Percentiles rank a stretch among this genome's conserved stretches.
Evolutionary conservation across 176 grass and related monocot species (phyloP).

Genomic region (Rhynchospora pubera): DNA sequence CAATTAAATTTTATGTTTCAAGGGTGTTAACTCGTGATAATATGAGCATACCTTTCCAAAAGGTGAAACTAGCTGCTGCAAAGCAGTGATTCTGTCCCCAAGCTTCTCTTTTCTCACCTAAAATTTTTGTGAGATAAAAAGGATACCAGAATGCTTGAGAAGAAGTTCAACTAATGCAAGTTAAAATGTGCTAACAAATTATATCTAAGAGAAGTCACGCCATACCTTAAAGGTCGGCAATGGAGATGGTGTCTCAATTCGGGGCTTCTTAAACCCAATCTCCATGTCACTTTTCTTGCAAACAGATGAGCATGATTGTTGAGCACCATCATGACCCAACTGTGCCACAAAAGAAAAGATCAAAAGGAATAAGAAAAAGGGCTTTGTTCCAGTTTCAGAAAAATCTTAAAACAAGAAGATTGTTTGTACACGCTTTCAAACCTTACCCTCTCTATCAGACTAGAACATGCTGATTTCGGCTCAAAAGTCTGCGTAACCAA

Average conservation of each 20-base stretch:
- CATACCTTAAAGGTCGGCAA: slow-evolving; percentile 84
- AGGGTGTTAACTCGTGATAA: not conserved
- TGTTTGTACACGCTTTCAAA: not conserved
- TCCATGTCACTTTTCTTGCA: slow-evolving; percentile 34
- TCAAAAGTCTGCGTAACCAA: slow-evolving; percentile 11
- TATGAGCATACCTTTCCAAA: slow-evolving; percentile 83
- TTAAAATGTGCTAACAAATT: not conserved
- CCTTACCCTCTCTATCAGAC: slow-evolving; percentile 24
- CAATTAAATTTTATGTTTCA: slow-evolving; percentile 6
- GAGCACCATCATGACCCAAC: slow-evolving; percentile 9
- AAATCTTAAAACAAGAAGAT: not conserved
- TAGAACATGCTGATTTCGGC: slow-evolving; percentile 23
- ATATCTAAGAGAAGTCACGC: not conserved
- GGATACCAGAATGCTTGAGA: not conserved
- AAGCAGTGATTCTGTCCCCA: slow-evolving; percentile 97
- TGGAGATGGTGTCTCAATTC: slow-evolving; percentile 44
- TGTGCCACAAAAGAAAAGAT: slow-evolving; percentile 26
- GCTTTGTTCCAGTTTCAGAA: not conserved
- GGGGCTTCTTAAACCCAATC: slow-evolving; percentile 39
- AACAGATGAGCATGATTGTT: slow-evolving; percentile 38
- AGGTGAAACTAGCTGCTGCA: slow-evolving; percentile 97
- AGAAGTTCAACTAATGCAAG: not conserved
- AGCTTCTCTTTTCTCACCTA: slow-evolving; percentile 97
- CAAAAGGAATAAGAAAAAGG: slow-evolving; percentile 1
- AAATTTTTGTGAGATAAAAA: slow-evolving; percentile 14